Base-by-base conservation (phyloP, 257 asterid genomes). In the Nicotiana knightiana region DNA sequence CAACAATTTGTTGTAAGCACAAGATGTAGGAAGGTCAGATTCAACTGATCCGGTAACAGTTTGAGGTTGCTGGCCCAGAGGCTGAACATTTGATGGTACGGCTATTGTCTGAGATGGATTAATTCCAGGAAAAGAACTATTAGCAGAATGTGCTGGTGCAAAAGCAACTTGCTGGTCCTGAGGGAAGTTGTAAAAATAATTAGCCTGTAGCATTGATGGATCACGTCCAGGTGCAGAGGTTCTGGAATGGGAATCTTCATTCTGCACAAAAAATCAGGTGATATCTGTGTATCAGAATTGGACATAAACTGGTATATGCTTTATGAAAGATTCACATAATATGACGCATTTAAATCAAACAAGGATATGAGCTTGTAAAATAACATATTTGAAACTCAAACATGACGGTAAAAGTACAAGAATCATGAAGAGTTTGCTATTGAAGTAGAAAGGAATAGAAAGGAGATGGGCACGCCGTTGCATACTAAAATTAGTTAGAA, bases 101-200 rank as follows among this genome's bases (percentile, higher is more conserved):
- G 88, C 84, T 81, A 87, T 55, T 80, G 86, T 35, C 67, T 82
- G 90, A 64, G 86, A 62, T 26, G 87, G 88, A 84, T 88, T 89
- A 43, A 88, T 81, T 77, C 93, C 91, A 26, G 86, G 76, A 63
- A 55, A 87, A 21, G 91, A 73, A 35, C 81, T 90, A 76, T 83
- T 92, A 37, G 89, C 84, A 64, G 85, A 87, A 63, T 76, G 86
- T 57, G 87, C 86, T 26, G 89, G 88, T 9, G 87, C 81, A 76
- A 82, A 85, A 39, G 86, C 85, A 26, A 88, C 21, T 18, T 87
- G 89, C 80, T 90, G 93, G 30, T 87, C 90, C 46, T 82, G 92
- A 62, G 91, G 91, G 76, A 85, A 59, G 87, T 87, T 90, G 91
- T 90, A 90, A 80, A 83, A 81, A 32, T 87, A 82, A 83, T 90